These are phyloP conservation scores for Pelagomonas calceolata DNA, from an alignment of 108 stramenopile species.

Conservation along the genomic window DNA sequence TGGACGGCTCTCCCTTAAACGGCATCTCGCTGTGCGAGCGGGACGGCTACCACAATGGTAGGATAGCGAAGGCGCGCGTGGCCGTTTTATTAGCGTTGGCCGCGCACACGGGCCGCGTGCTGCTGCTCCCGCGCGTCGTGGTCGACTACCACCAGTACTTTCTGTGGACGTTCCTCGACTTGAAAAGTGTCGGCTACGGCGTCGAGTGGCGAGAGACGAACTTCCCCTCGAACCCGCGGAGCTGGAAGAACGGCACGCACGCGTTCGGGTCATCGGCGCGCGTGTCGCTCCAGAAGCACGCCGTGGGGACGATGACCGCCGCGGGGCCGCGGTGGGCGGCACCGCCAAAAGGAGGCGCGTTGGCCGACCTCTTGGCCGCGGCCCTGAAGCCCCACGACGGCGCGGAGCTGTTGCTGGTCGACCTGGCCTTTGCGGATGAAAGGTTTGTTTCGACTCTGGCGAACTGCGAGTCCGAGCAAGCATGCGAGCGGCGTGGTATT, in stretches of 20 bases:
- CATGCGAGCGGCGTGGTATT: not conserved
- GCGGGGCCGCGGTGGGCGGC: not conserved
- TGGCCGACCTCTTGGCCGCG: not conserved
- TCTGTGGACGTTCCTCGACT: conserved; percentile 26
- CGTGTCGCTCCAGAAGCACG: not conserved
- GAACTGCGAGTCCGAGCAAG: not conserved
- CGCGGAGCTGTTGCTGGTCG: not conserved
- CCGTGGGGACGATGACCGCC: too few species aligned
- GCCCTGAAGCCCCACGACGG: not conserved
- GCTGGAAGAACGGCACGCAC: conserved; percentile 16
- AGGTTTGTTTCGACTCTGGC: not conserved
- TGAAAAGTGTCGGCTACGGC: conserved; percentile 12
- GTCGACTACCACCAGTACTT: conserved; percentile 19
- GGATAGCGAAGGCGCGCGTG: conserved; percentile 15
- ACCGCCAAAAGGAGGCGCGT: not conserved
- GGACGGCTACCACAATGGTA: not conserved
- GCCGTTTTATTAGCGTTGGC: conserved; percentile 27
- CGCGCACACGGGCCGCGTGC: conserved; percentile 21
- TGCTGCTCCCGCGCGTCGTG: conserved; percentile 27
- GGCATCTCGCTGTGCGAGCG: not conserved
- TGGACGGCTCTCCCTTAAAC: not conserved
- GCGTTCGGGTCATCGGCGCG: not conserved
- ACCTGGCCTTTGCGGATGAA: not conserved
- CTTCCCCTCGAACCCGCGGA: conserved; percentile 29
- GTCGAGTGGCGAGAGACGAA: conserved; percentile 36